phyloP scores from a whole-genome alignment of 768 basidiomycete species.

The Naganishia vaughanmartiniae region DNA sequence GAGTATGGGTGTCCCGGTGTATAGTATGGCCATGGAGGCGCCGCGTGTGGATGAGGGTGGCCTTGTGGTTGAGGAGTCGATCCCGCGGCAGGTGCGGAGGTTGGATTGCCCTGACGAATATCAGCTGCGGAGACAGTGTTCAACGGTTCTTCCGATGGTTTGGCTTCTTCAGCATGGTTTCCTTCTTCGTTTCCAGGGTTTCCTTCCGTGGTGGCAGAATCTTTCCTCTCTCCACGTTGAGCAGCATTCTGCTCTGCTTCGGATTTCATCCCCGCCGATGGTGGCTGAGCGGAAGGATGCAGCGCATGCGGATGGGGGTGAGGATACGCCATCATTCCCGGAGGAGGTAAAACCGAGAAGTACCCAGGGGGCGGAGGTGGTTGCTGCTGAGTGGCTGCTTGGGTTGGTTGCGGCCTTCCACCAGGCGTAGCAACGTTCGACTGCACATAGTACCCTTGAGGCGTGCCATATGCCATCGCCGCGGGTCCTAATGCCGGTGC shows the following conservation, averaged over 20 bases:
- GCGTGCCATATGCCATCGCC: slow-evolving; percentile 1
- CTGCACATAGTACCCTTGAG: slow-evolving; percentile 7
- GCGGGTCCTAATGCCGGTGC: background rate
- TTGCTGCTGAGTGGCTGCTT: background rate
- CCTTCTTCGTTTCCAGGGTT: background rate
- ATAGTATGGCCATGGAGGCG: slow-evolving; percentile 2
- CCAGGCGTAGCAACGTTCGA: background rate
- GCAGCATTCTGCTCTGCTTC: background rate
- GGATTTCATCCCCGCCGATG: background rate
- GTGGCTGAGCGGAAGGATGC: background rate
- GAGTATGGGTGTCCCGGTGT: background rate
- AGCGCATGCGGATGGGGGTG: background rate
- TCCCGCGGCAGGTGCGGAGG: background rate
- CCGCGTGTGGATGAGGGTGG: background rate
- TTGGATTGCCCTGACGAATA: background rate
- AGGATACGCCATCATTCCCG: slow-evolving; percentile 16
- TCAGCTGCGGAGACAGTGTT: background rate
- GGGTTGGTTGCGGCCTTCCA: background rate
- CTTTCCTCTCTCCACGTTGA: background rate
- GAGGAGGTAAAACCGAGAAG: background rate
- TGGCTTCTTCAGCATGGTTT: background rate
- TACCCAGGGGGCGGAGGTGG: background rate
- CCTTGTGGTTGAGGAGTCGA: background rate
- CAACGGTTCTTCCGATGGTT: background rate
- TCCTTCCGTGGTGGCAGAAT: background rate